A percentile compares a stretch with the other conserved stretches of the same genome.
Conservation (phyloP, 1,139 yeast genomes). For the Suhomyces coccinellae region DNA sequence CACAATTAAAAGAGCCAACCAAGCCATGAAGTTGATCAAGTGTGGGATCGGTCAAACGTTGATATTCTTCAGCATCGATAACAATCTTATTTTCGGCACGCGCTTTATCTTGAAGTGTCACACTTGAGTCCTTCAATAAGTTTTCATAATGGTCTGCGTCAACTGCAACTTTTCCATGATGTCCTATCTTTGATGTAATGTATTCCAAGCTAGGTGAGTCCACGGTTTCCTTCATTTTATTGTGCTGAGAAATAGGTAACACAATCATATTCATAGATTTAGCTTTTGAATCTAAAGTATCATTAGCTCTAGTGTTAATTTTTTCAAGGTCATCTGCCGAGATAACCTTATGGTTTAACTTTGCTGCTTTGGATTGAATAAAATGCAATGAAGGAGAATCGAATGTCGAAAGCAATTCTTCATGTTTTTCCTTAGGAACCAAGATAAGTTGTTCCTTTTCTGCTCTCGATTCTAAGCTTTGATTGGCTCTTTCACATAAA, state of each 20-base stretch:
- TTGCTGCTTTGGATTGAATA: slow-evolving; percentile 14
- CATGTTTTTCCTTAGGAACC: slow-evolving; percentile 9
- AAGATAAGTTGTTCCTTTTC: slow-evolving; percentile 15
- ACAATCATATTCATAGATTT: slow-evolving; percentile 13
- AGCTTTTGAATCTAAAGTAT: slow-evolving; percentile 19
- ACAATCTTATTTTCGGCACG: slow-evolving; percentile 20
- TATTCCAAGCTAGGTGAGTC: slow-evolving; percentile 24
- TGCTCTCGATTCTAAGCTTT: slow-evolving; percentile 25
- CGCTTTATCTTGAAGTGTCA: slow-evolving; percentile 23
- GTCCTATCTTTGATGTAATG: slow-evolving; percentile 20
- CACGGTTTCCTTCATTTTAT: slow-evolving; percentile 12
- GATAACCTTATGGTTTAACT: slow-evolving; percentile 18
- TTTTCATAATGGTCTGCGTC: slow-evolving; percentile 4
- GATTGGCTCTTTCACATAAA: slow-evolving; percentile 12
- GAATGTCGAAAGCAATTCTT: slow-evolving; percentile 5
- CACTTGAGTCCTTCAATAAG: slow-evolving; percentile 9
- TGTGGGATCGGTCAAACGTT: slow-evolving; percentile 14
- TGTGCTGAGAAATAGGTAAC: slow-evolving; percentile 17
- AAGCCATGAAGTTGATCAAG: slow-evolving; percentile 14
- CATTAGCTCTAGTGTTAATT: slow-evolving; percentile 15
- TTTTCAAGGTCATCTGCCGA: slow-evolving; percentile 13
- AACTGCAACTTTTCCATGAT: slow-evolving; percentile 19
- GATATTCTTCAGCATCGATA: slow-evolving; percentile 19
- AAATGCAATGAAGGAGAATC: slow-evolving; percentile 18
- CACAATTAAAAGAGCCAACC: slow-evolving; percentile 20